A percentile compares a stretch with the other conserved stretches of the same genome.
These are phyloP conservation scores for Candida frijolesensis DNA, from an alignment of 1,139 yeast species.

Conservation along the genomic window DNA sequence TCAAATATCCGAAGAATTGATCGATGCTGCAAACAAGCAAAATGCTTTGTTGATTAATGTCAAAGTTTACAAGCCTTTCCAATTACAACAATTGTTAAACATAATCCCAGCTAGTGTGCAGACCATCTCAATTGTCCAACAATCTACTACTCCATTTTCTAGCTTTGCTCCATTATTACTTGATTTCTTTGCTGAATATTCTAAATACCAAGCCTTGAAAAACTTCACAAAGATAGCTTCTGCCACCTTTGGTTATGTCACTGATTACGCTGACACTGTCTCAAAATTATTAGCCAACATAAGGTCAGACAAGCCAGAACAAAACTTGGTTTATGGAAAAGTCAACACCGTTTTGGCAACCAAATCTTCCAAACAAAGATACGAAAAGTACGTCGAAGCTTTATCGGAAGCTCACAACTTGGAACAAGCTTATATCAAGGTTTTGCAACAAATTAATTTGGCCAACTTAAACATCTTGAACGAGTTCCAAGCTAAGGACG, in stretches of 20 bases:
- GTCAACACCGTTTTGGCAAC: conserved; percentile 31
- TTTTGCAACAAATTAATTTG: conserved; percentile 66
- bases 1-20: conserved; percentile 48
- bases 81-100: conserved; percentile 49
- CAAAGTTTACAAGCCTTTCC: conserved; percentile 74
- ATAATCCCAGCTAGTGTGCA: conserved; percentile 58
- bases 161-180: conserved; percentile 64
- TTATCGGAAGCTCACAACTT: conserved; percentile 50
- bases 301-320: conserved; percentile 56
- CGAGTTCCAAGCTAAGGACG: conserved; percentile 38
- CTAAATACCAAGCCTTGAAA: conserved; percentile 47
- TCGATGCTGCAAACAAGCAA: conserved; percentile 41
- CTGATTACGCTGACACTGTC: conserved; percentile 47
- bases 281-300: conserved; percentile 56
- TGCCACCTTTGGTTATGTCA: conserved; percentile 57
- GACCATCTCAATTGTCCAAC: conserved; percentile 68
- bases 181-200: conserved; percentile 70
- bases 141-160: conserved; percentile 47
- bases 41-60: conserved; percentile 57
- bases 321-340: conserved; percentile 64
- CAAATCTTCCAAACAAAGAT: conserved; percentile 28
- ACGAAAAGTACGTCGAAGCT: conserved; percentile 32
- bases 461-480: conserved; percentile 57
- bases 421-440: conserved; percentile 79
- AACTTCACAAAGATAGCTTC: conserved; percentile 57